Conservation (phyloP, 768 basidiomycete species). For the Tephrocybe sp. region DNA sequence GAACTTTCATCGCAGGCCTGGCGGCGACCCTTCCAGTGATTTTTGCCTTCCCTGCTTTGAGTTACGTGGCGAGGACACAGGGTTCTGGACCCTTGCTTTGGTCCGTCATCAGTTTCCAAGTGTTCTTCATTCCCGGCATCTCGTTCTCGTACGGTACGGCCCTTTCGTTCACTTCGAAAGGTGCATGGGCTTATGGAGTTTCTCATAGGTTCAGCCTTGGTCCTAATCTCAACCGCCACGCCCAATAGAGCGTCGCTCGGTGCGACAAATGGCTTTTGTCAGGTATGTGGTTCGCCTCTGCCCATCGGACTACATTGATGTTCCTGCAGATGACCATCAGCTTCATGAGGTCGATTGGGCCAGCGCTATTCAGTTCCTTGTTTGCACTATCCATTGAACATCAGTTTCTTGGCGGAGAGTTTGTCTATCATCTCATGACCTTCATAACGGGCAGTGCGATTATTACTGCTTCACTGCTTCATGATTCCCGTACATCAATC, state of each 20-base stretch:
- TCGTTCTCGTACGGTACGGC: constrained; percentile 33
- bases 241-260: constrained; percentile 69
- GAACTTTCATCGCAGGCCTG: constrained; percentile 53
- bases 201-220: constrained; percentile 60
- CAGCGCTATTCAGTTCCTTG: constrained; percentile 56
- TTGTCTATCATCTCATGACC: constrained; percentile 47
- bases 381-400: constrained; percentile 60
- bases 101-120: constrained; percentile 47
- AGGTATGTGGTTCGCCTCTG: neutral
- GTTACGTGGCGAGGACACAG: constrained; percentile 46
- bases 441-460: constrained; percentile 25
- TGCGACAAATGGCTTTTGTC: constrained; percentile 28
- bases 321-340: constrained; percentile 35
- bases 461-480: constrained; percentile 27
- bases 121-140: constrained; percentile 46
- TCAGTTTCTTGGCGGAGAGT: constrained; percentile 46
- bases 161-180: neutral
- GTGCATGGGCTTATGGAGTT: neutral
- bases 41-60: constrained; percentile 60
- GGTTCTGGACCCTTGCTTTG: constrained; percentile 51
- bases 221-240: constrained; percentile 63
- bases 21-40: constrained; percentile 50
- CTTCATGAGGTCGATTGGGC: constrained; percentile 47
- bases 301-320: neutral
- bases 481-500: neutral